Evolutionary conservation across 1,284 basidiomycete species (phyloP).

Genomic region (Melampsora abietis-canadensis): DNA sequence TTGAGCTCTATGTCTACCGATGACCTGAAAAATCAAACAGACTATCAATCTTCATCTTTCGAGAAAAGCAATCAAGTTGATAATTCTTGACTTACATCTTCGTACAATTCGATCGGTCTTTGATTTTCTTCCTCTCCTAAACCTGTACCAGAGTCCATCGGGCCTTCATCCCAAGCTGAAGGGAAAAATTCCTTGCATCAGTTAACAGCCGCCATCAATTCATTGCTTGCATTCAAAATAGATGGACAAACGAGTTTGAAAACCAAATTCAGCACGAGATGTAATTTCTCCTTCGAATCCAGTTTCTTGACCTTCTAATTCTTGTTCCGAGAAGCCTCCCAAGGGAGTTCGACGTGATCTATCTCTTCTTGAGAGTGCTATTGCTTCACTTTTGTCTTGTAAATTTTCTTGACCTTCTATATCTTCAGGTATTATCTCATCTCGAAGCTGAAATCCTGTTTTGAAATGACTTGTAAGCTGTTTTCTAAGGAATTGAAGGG

Average conservation of each 20-base stretch:
- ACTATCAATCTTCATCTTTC: not conserved
- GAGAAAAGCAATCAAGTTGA: not conserved
- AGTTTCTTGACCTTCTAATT: not conserved
- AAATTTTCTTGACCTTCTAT: not conserved
- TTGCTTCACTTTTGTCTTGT: not conserved
- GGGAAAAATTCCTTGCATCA: too few relatives aligned
- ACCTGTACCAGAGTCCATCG: not conserved
- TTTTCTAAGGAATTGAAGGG: too few relatives aligned
- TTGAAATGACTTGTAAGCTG: not conserved
- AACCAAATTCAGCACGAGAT: conserved; percentile 1
- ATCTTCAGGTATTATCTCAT: not conserved
- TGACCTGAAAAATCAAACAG: conserved; percentile 9
- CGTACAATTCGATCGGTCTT: conserved; percentile 1
- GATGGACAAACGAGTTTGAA: conserved; percentile 1
- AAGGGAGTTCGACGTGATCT: not conserved
- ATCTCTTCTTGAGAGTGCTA: conserved; percentile 1
- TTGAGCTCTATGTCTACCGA: conserved; percentile 35
- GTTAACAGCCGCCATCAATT: not conserved
- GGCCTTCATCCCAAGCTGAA: not conserved
- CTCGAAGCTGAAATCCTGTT: not conserved
- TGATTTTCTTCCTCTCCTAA: not conserved
- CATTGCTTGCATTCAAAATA: not conserved
- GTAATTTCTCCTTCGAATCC: conserved; percentile 1
- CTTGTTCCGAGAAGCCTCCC: not conserved
- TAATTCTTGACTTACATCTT: not conserved